Evolutionary conservation across 2,329 filamentous ascomycete species (phyloP).

Genomic region (Fusarium paranaense): DNA sequence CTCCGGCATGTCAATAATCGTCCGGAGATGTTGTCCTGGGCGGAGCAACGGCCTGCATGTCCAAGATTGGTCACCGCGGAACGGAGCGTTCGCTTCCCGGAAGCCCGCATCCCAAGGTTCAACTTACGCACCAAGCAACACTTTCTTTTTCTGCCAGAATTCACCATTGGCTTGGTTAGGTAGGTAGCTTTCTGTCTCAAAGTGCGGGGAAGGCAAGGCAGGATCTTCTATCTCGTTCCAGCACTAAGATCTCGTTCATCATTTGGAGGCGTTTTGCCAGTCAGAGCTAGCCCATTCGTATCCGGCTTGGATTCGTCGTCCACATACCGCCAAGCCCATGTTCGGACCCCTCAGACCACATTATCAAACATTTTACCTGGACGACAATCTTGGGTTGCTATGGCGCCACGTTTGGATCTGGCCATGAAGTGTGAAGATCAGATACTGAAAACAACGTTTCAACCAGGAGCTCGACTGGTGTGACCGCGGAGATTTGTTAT

Average conservation of each 20-base stretch:
- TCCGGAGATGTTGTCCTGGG: not conserved
- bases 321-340: not conserved
- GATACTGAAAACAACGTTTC: slow-evolving; percentile 5
- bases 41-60: not conserved
- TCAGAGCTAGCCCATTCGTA: not conserved
- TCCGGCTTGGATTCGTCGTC: not conserved
- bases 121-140: not conserved
- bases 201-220: slow-evolving; percentile 31
- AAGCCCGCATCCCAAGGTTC: slow-evolving; percentile 5
- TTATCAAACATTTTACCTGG: slow-evolving; percentile 13
- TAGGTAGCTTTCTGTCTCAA: not conserved
- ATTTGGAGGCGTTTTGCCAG: slow-evolving; percentile 8
- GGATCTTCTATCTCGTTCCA: not conserved
- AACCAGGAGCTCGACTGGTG: not conserved
- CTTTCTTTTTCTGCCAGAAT: slow-evolving; percentile 13
- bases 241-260: slow-evolving; percentile 1
- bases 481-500: not conserved
- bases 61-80: not conserved
- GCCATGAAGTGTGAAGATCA: not conserved
- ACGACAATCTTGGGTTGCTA: slow-evolving; percentile 14
- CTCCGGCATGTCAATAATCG: not conserved
- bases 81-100: slow-evolving; percentile 3
- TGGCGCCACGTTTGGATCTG: slow-evolving; percentile 10
- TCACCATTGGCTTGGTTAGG: slow-evolving; percentile 14
- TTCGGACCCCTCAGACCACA: slow-evolving; percentile 10